phyloP scores from a whole-genome alignment of 768 basidiomycete genomes.

The Terana coerulea region DNA sequence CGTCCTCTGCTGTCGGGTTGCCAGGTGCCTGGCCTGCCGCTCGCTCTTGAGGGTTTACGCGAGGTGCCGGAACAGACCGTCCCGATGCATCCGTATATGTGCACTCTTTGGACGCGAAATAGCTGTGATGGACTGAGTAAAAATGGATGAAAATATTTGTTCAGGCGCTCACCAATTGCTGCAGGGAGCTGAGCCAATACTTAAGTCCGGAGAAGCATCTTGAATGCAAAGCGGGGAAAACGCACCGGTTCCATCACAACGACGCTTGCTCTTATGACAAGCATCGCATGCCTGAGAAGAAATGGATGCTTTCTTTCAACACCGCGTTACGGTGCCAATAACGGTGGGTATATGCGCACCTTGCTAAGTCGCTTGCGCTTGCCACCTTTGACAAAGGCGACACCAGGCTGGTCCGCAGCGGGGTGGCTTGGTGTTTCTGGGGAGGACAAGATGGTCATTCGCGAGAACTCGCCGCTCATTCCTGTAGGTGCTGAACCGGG shows the following conservation, averaged over 20 bases:
- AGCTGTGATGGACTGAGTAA: conserved; percentile 38
- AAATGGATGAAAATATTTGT: conserved; percentile 5
- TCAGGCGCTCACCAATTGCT: conserved; percentile 62
- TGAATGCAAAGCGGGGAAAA: conserved; percentile 13
- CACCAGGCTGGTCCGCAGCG: conserved; percentile 26
- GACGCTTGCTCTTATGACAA: conserved; percentile 81
- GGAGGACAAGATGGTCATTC: conserved; percentile 14
- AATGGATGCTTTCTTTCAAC: neutral
- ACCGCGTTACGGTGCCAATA: neutral
- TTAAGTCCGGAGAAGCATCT: neutral
- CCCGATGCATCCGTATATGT: conserved; percentile 79
- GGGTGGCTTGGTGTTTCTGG: conserved; percentile 1
- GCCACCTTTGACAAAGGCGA: conserved; percentile 47
- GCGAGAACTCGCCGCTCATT: conserved; percentile 11
- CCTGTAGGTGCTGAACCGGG: conserved; percentile 9
- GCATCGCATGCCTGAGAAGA: conserved; percentile 62
- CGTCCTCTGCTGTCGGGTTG: neutral
- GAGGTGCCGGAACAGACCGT: conserved; percentile 71
- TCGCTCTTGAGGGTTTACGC: conserved; percentile 13
- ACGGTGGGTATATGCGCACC: conserved; percentile 25
- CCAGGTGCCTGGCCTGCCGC: neutral
- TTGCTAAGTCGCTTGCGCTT: conserved; percentile 53
- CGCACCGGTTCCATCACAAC: conserved; percentile 78
- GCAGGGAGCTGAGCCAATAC: conserved; percentile 55
- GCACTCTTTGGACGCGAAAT: conserved; percentile 78